phyloP scores from a whole-genome alignment of 2,329 filamentous ascomycete genomes.

The Aspergillus sp. region DNA sequence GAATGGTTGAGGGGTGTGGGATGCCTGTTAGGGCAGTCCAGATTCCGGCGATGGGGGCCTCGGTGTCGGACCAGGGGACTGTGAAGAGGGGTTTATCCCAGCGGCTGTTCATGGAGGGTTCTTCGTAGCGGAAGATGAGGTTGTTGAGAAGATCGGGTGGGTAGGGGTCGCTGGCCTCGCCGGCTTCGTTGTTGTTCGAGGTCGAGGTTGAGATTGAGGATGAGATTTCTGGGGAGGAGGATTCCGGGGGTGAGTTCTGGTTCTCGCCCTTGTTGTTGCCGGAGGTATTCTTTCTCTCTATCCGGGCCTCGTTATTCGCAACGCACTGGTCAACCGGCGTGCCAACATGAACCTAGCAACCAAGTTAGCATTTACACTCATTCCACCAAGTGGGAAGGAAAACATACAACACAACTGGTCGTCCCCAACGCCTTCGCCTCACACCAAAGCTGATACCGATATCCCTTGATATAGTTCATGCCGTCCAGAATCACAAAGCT shows the following conservation, averaged over 20 bases:
- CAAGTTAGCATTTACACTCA: background rate
- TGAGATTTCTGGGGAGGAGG: background rate
- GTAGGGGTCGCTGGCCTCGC: conserved; percentile 45
- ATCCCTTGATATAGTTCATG: conserved; percentile 69
- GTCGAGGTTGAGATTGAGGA: conserved; percentile 1
- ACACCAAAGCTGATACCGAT: conserved; percentile 66
- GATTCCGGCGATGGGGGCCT: conserved; percentile 59
- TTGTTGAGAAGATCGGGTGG: conserved; percentile 60
- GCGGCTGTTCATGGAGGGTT: conserved; percentile 64
- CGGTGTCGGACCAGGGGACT: conserved; percentile 56
- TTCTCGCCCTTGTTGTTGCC: background rate
- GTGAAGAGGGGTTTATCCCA: conserved; percentile 68
- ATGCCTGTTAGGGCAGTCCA: conserved; percentile 57
- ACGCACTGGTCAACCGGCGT: conserved; percentile 57
- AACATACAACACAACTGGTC: conserved; percentile 60
- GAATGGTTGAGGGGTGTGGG: conserved; percentile 25
- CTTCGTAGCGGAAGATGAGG: conserved; percentile 66
- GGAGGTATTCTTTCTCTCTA: conserved; percentile 20
- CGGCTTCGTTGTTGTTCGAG: background rate
- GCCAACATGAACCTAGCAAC: conserved; percentile 55
- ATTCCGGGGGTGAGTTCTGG: background rate
- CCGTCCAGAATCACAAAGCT: conserved; percentile 64
- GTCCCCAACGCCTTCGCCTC: conserved; percentile 65
- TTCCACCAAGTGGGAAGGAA: background rate
- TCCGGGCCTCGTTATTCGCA: conserved; percentile 50